Conservation (phyloP, 352 stramenopile genomes). For the Pseudoperonospora humuli region DNA sequence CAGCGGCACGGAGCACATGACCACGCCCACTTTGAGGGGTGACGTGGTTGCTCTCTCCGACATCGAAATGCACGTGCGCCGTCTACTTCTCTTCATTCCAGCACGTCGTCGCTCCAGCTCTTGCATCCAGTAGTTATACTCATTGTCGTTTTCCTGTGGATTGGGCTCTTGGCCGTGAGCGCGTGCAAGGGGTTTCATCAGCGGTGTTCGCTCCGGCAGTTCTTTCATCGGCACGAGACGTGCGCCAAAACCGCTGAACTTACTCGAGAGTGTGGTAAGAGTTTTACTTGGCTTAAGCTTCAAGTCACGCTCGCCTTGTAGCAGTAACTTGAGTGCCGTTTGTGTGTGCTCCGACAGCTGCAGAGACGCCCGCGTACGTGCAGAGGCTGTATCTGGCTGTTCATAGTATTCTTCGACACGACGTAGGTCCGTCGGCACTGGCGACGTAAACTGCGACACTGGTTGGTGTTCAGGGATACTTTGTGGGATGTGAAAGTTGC, state of each 20-base stretch:
- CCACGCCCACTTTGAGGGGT: constrained; percentile 39
- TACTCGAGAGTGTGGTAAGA: background rate
- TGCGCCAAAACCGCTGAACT: constrained; percentile 11
- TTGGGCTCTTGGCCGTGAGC: constrained; percentile 23
- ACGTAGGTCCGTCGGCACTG: constrained; percentile 13
- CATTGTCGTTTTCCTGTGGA: constrained; percentile 27
- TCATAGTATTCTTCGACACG: constrained; percentile 27
- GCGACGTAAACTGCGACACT: constrained; percentile 52
- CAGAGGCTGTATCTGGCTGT: constrained; percentile 17
- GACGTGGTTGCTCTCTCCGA: constrained; percentile 36
- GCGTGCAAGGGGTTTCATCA: constrained; percentile 23
- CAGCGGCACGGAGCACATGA: constrained; percentile 71
- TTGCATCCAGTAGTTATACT: constrained; percentile 73
- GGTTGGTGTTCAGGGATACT: constrained; percentile 72
- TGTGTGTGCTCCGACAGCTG: constrained; percentile 22
- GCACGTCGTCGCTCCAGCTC: constrained; percentile 52
- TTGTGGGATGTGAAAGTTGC: constrained; percentile 54
- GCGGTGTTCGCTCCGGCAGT: constrained; percentile 19
- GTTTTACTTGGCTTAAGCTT: background rate
- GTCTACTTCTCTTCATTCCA: constrained; percentile 22
- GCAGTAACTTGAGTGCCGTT: constrained; percentile 28
- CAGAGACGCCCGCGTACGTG: constrained; percentile 18
- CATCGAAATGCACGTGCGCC: constrained; percentile 30
- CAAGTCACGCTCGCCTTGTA: constrained; percentile 13
- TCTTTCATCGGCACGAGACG: constrained; percentile 21